Evolutionary conservation across 2,329 filamentous ascomycete genomes (phyloP).

Genomic region (Aspergillus ustus): DNA sequence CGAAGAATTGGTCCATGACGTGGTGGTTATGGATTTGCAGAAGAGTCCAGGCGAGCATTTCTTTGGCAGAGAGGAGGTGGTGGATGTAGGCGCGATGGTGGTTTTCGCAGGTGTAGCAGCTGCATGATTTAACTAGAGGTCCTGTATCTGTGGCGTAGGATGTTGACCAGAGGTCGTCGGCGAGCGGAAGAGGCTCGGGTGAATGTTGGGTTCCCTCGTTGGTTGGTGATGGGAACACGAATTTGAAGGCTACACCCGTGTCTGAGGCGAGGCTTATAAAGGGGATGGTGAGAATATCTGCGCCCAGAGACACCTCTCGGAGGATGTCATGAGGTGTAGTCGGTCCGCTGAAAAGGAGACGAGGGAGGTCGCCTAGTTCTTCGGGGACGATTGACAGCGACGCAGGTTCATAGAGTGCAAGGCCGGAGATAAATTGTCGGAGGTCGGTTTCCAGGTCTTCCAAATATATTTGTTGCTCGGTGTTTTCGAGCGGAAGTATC

Average conservation of each 20-base stretch:
- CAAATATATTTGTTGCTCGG: conserved; percentile 80
- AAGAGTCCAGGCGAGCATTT: conserved; percentile 95
- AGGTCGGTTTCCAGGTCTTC: conserved; percentile 70
- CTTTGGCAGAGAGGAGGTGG: conserved; percentile 85
- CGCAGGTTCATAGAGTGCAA: conserved; percentile 78
- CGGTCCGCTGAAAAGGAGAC: conserved; percentile 73
- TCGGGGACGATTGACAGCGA: conserved; percentile 70
- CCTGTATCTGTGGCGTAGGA: conserved; percentile 64
- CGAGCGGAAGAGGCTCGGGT: conserved; percentile 57
- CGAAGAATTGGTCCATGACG: conserved; percentile 74
- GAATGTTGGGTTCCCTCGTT: conserved; percentile 14
- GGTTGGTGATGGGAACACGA: conserved; percentile 66
- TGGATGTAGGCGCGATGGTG: conserved; percentile 88
- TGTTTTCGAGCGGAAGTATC: conserved; percentile 74
- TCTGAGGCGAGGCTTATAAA: conserved; percentile 79
- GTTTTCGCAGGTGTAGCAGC: conserved; percentile 79
- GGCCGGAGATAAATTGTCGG: conserved; percentile 61
- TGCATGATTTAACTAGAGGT: conserved; percentile 68
- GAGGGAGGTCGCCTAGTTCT: conserved; percentile 66
- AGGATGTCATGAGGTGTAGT: conserved; percentile 76
- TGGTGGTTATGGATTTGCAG: conserved; percentile 91
- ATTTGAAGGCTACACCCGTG: conserved; percentile 80
- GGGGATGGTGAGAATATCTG: conserved; percentile 78
- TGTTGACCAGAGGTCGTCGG: conserved; percentile 75
- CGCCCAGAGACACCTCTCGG: conserved; percentile 73